Conservation (phyloP, 108 stramenopile genomes). For the Parietichytrium sp. region DNA sequence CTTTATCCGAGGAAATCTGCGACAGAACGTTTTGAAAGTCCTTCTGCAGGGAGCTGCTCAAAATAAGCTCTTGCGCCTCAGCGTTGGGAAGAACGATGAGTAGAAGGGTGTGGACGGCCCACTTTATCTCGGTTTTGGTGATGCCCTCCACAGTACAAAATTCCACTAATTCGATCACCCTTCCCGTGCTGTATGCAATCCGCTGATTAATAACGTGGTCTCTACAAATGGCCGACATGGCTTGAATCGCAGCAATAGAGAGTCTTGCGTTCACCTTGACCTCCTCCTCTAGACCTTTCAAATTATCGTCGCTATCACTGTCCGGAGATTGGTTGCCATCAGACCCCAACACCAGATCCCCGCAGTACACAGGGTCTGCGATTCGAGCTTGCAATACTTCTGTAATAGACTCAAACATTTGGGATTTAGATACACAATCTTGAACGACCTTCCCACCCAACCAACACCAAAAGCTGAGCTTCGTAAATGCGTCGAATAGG, state of each 20-base stretch:
- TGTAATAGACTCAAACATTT: not conserved
- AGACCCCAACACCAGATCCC: no score
- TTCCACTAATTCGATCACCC: constrained; percentile 18
- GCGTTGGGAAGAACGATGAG: not conserved
- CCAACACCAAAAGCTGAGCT: not conserved
- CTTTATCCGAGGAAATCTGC: not conserved
- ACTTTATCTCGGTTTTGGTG: not conserved
- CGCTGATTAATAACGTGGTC: constrained; percentile 16
- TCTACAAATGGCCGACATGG: not conserved
- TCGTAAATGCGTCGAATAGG: not conserved
- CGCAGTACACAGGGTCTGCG: not conserved
- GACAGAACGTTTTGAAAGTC: not conserved
- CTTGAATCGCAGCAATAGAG: not conserved
- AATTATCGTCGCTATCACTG: not conserved
- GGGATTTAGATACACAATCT: not conserved
- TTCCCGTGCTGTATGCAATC: not conserved
- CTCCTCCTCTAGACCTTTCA: not conserved
- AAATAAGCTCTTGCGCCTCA: not conserved
- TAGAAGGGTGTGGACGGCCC: not conserved
- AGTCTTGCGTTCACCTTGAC: not conserved
- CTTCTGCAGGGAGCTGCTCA: not conserved
- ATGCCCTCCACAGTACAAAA: not conserved
- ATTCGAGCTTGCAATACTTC: not conserved
- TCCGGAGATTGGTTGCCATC: not conserved
- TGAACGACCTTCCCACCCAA: constrained; percentile 8